Evolutionary conservation across 495 filamentous ascomycete genomes (phyloP), one percentile per base, ranked within the genome.

Genomic region (Aspergillus ellipticus): DNA sequence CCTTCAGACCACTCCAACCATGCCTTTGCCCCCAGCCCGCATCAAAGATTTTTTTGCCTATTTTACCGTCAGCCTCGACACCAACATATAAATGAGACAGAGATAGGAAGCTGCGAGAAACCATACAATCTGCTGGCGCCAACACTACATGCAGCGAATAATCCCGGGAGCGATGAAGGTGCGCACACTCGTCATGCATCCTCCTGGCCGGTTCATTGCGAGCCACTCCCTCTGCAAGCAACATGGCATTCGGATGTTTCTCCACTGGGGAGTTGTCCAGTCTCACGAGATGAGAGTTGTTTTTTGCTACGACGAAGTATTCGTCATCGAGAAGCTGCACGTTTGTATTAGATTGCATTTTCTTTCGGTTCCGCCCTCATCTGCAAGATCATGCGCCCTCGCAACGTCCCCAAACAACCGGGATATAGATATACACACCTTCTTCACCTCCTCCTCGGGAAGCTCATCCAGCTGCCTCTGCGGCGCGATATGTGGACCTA

Each of bases 1-100:
- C 48, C 0, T 54, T 55, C 21, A 77, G 82, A 56, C 85, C 84
- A 3, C 89, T 85, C 56, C 96, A 77, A 1, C 89, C 89, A 70
- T 96, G 90, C n/a, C 90, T 77, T 69, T 96, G 82, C n/a, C 88
- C 92, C 90, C 90, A 96, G 17, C 90, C 88, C 42, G 82, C 83
- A 55, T 91, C 85, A 31, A 96, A 73, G 17, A 96, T 78, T 59
- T 85, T 79, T 65, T 78, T 84, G 42, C 87, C 89, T 74, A 37
- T 3, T 24, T 10, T n/a, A 21, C 19, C 0, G 39, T 59, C 28
- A 60, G 54, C 29, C 2, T 48, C 19, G 6, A 16, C 15, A 31
- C 19, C 16, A 9, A 15, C 2, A 37, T 15, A 11, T 11, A 19
- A 24, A 21, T 22, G 8, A 45, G 11, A 47, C 15, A 49, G 21